Base-by-base conservation (phyloP, 352 stramenopile genomes). In the Discostella stelligera region DNA sequence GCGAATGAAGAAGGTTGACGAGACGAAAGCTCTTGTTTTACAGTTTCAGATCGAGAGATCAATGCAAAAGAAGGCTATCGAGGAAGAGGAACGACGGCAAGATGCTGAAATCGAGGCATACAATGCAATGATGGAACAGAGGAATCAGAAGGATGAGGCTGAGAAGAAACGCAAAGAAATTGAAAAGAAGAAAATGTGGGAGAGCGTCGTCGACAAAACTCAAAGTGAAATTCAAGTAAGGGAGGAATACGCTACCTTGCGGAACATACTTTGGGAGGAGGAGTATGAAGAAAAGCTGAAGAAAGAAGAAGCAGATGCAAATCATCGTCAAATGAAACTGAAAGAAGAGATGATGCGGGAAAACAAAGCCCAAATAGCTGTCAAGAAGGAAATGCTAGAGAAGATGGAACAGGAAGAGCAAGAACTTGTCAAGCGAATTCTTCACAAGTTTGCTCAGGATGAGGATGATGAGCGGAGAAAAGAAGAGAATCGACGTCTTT, bases 261-360 rank as follows among this genome's bases (percentile, higher is more conserved):
- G 94, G 30, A 92, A 96, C 77, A 89, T 97, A 65, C 83, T 97
- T n/a, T 98, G 94, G 94, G 94, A 96, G 65, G 94, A 97, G 72
- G 94, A 97, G 67, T 75, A 96, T 44, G 77, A 89, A 65, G 79
- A 76, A 18, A 83, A 87, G 49, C 66, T 56, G 53, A 84, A 75
- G 54, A 82, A 77, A 54, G 64, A 84, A 66, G 84, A 90, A 27
- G 88, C 89, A 78, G 79, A 85, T 18, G 60, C 64, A 37, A 73
- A 73, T 0, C 82, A 66, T 46, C 65, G 68, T 64, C 54, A 79
- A 21, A 65, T 83, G 77, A 50, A 83, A 66, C 58, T 64, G 27
- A 88, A 91, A 30, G 76, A 88, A 66, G 70, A 90, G 20, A 74
- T 87, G 64, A 78, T 87, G 77, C 65, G 50, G 64, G 48, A 80